A percentile compares a stretch with the other conserved stretches of the same genome.
phyloP scores from a whole-genome alignment of 495 filamentous ascomycete species.

The Aspergillus coremiiformis region DNA sequence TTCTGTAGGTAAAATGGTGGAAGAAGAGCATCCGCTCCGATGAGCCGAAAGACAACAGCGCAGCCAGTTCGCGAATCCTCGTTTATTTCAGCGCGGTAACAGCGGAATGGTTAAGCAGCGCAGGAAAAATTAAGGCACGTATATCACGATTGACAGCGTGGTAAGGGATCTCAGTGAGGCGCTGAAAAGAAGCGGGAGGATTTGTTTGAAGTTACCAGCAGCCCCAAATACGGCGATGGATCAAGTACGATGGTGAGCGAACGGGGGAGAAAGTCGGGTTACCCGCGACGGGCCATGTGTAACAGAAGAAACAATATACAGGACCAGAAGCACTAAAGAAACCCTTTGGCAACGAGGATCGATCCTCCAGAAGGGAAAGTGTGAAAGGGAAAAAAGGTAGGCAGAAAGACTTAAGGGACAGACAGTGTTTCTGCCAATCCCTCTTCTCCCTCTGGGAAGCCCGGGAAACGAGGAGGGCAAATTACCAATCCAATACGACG shows the following conservation, averaged over 20 bases:
- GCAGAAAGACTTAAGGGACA: constrained; percentile 14
- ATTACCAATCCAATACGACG: constrained; percentile 8
- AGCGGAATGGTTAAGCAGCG: background rate
- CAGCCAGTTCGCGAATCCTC: constrained; percentile 16
- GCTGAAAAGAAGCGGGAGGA: background rate
- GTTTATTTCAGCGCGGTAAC: background rate
- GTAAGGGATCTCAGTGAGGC: background rate
- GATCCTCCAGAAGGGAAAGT: background rate
- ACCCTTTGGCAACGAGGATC: constrained; percentile 2
- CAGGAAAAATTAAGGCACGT: background rate
- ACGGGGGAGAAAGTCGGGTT: constrained; percentile 8
- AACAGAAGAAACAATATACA: constrained; percentile 11
- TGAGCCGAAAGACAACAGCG: constrained; percentile 19
- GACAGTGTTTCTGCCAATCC: constrained; percentile 8
- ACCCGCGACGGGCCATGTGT: constrained; percentile 23
- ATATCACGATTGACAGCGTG: background rate
- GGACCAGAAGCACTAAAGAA: constrained; percentile 1
- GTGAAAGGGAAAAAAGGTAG: constrained; percentile 13
- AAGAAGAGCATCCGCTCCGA: constrained; percentile 27
- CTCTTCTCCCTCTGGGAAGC: constrained; percentile 5
- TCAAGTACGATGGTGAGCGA: constrained; percentile 13
- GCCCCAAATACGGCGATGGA: constrained; percentile 2
- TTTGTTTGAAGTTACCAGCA: background rate
- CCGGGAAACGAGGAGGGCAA: constrained; percentile 7
- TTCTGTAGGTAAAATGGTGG: constrained; percentile 6